phyloP scores from a whole-genome alignment of 2,329 filamentous ascomycete genomes.

The Fusarium begoniae region DNA sequence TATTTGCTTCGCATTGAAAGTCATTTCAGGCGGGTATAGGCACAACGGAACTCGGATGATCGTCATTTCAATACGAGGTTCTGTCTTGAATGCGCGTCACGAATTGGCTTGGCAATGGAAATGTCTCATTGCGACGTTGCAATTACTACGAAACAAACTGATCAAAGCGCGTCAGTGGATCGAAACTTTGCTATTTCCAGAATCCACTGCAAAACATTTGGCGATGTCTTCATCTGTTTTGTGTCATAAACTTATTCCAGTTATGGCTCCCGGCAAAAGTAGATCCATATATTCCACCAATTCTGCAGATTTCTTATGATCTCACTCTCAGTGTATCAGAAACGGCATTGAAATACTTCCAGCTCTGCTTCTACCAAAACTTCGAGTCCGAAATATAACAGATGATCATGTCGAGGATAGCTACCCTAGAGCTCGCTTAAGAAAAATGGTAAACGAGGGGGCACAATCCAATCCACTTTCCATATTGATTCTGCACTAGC shows the following conservation, averaged over 20 bases:
- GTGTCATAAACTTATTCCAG: accelerated
- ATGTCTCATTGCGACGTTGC: neutral
- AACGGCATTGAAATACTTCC: too few relatives aligned
- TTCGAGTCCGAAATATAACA: neutral
- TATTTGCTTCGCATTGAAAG: neutral
- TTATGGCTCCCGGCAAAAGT: accelerated
- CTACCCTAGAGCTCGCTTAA: neutral
- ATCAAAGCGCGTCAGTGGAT: neutral
- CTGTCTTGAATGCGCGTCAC: neutral
- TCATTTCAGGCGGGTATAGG: neutral
- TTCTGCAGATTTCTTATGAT: accelerated
- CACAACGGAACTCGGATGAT: neutral
- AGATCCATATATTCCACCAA: accelerated
- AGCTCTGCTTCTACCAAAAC: too few relatives aligned
- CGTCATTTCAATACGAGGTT: neutral
- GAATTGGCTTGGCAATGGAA: neutral
- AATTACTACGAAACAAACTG: neutral
- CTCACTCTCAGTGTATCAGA: neutral
- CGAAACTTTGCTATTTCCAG: neutral
- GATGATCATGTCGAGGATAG: too few relatives aligned
- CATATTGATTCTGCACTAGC: neutral
- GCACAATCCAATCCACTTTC: neutral
- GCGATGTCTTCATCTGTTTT: too few relatives aligned
- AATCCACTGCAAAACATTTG: neutral
- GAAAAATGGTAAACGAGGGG: neutral